Conservation (phyloP, 1,284 basidiomycete species). For the Trametes pubescens region DNA sequence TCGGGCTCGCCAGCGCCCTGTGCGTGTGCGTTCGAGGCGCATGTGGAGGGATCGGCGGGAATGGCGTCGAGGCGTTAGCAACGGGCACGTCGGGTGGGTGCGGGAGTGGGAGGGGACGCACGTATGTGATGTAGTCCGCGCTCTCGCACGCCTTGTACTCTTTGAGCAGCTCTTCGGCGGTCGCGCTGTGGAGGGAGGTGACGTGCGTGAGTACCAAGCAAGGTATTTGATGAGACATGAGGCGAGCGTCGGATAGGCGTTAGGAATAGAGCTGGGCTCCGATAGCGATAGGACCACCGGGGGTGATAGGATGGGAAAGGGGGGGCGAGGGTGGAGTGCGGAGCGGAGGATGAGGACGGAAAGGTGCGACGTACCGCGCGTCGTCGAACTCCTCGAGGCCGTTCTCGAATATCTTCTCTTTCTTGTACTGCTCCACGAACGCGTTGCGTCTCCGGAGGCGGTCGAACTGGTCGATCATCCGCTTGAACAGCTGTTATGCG, state of each 20-base stretch:
- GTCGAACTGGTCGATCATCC: conserved; percentile 97
- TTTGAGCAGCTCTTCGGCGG: conserved; percentile 85
- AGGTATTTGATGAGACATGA: neutral
- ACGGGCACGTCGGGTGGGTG: neutral
- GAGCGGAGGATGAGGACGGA: neutral
- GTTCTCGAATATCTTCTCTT: conserved; percentile 93
- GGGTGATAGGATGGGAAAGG: conserved; percentile 2
- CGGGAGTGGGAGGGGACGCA: conserved; percentile 41
- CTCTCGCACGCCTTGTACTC: conserved; percentile 95
- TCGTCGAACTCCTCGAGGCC: conserved; percentile 95
- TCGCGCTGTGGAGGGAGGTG: conserved; percentile 60
- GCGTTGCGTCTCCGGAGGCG: conserved; percentile 89
- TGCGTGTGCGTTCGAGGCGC: neutral
- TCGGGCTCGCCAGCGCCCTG: conserved; percentile 38
- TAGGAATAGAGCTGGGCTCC: neutral
- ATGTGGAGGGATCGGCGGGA: conserved; percentile 1
- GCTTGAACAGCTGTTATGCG: conserved; percentile 82
- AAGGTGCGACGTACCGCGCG: conserved; percentile 68
- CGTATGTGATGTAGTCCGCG: conserved; percentile 89
- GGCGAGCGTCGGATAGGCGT: conserved; percentile 3
- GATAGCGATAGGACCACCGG: neutral
- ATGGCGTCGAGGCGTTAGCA: neutral
- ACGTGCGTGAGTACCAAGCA: conserved; percentile 2
- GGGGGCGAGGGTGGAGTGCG: neutral
- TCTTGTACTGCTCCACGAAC: conserved; percentile 98